Conservation (phyloP, 805 yeast genomes). For the Pichia paraexigua region DNA sequence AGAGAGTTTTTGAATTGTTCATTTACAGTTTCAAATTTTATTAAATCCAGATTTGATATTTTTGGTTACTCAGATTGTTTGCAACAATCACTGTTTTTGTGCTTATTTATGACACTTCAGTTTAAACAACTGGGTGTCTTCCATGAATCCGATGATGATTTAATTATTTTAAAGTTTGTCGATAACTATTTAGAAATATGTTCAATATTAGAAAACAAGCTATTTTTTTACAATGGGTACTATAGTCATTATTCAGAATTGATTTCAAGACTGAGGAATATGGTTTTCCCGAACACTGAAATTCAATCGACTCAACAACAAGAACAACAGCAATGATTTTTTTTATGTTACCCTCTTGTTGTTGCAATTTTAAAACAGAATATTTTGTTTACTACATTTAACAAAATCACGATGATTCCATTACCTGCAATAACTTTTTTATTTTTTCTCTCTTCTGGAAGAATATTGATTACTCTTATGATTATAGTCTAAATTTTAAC, state of each 20-base stretch:
- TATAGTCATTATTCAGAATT: slow-evolving; percentile 2
- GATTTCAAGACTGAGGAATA: slow-evolving; percentile 1
- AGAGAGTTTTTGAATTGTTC: not conserved
- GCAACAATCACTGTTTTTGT: slow-evolving; percentile 1
- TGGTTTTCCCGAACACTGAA: not conserved
- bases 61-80: slow-evolving; percentile 2
- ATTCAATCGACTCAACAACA: not conserved
- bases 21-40: not conserved
- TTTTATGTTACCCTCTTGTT: too few relatives aligned
- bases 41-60: not conserved
- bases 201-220: not conserved
- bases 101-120: slow-evolving; percentile 4
- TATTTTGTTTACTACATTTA: not conserved
- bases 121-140: slow-evolving; percentile 5
- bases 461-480: not conserved
- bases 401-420: too few relatives aligned
- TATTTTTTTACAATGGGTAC: slow-evolving; percentile 3
- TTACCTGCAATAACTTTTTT: too few relatives aligned
- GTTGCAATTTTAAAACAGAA: not conserved
- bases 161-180: not conserved
- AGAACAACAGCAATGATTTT: not conserved
- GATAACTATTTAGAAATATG: not conserved
- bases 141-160: not conserved
- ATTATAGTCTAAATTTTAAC: too few relatives aligned
- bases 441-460: too few relatives aligned